Base-by-base conservation (phyloP, 805 yeast genomes). In the Grigorovia transvaalensis region DNA sequence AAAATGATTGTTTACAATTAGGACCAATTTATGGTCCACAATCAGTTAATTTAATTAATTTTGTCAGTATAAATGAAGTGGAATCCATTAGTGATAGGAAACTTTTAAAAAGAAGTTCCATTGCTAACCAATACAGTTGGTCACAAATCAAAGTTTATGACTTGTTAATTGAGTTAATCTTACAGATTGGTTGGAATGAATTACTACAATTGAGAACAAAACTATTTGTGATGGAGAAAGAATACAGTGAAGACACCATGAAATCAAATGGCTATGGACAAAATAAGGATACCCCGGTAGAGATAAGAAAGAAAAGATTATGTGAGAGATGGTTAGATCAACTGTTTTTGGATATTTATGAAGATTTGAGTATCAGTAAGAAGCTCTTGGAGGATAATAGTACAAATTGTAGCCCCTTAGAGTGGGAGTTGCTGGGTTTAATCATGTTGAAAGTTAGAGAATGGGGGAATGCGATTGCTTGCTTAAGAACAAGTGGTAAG, bases 191-290 rank as follows among this genome's bases (percentile, higher is more conserved):
- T 4, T 91, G 99, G 99, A 88, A 87, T 58, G 78, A 76, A 40
- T 66, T 88, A 40, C 73, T 90, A 57, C 71, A 73, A 52, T 61
- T 82, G 42, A 79, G 96, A 53, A 80, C 89, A 1, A 70, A 74
- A 18, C 81, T 85, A 0, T 91, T 91, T 68, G 80, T 88, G 9
- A 91, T 91, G 89, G 87, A 82, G 60, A 80, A 77, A 44, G 91
- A 85, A 61, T 80, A 81, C 58, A 20, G 53, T 9, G 54, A 53
- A 7, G 52, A 51, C 9, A 50, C 48, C 13, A 48, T 12, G 38
- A 46, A 27, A 33, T 35, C 38, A n/a, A 46, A 20, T 13, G 44
- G 44, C 2, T 46, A 46, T 20, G 48, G 45, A 2, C 30, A 18
- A 7, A 52, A 52, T 19, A 56, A 50, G 13, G 59, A 54, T 11